A percentile compares a stretch with the other conserved stretches of the same genome.
phyloP scores from a whole-genome alignment of 2,329 filamentous ascomycete species.

The Chalara sp. region DNA sequence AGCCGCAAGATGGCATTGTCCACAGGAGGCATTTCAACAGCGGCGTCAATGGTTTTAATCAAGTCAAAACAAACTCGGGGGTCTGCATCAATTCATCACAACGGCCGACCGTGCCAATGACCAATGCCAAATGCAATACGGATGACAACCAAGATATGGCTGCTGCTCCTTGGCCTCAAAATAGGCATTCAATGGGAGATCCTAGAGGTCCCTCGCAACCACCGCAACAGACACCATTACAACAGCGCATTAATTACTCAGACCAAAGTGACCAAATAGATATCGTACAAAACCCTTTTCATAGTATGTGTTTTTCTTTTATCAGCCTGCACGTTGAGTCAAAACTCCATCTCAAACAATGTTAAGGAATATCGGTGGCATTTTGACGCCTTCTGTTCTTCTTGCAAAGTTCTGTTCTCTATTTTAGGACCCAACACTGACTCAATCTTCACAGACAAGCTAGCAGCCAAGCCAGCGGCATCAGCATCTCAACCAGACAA shows the following conservation, averaged over 20 bases:
- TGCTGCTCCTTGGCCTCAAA: background rate
- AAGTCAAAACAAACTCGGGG: too few species aligned
- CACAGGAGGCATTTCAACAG: background rate
- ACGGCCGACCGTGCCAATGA: background rate
- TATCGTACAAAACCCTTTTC: background rate
- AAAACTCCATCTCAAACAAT: too few species aligned
- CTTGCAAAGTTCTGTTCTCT: too few species aligned
- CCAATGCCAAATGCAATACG: background rate
- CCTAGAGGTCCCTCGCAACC: background rate
- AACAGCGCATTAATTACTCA: background rate
- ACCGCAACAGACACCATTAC: background rate
- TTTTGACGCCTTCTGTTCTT: too few species aligned
- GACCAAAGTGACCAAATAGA: background rate
- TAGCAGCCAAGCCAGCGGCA: too few species aligned
- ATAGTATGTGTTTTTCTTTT: background rate
- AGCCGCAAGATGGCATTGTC: background rate
- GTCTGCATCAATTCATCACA: background rate
- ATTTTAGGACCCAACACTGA: too few species aligned
- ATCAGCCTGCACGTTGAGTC: too few species aligned
- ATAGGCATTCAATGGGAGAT: background rate
- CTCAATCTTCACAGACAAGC: too few species aligned
- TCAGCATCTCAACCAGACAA: too few species aligned
- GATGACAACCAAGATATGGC: background rate
- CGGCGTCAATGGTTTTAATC: background rate
- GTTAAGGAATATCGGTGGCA: too few species aligned